Conservation (phyloP, 2,329 filamentous ascomycete genomes). For the Fusarium gaditjirri region DNA sequence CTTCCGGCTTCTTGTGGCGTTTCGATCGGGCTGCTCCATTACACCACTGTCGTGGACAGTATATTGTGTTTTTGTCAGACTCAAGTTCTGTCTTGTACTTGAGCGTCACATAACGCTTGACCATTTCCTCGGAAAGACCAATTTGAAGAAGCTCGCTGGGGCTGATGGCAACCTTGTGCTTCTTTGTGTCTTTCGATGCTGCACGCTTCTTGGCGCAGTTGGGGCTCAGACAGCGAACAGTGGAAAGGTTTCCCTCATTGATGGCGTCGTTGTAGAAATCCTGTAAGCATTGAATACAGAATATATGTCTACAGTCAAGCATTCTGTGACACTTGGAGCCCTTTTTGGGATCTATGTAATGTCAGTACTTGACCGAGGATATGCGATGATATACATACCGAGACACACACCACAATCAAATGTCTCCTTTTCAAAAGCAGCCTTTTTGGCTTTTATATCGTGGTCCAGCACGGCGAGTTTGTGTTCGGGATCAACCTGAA, state of each 20-base stretch:
- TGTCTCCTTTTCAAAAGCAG: slow-evolving; percentile 82
- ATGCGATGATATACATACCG: slow-evolving; percentile 53
- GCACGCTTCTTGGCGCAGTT: slow-evolving; percentile 76
- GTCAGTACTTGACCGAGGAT: not conserved
- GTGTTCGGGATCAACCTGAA: slow-evolving; percentile 65
- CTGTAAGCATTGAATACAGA: slow-evolving; percentile 86
- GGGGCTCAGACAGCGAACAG: slow-evolving; percentile 82
- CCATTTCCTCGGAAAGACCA: slow-evolving; percentile 74
- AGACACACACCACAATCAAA: slow-evolving; percentile 91
- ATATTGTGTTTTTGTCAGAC: slow-evolving; percentile 89
- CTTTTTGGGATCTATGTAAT: slow-evolving; percentile 81
- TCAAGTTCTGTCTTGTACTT: slow-evolving; percentile 95
- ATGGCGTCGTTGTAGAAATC: slow-evolving; percentile 94
- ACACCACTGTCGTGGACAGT: slow-evolving; percentile 93
- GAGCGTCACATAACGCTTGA: slow-evolving; percentile 87
- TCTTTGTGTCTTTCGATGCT: slow-evolving; percentile 54
- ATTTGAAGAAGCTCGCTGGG: slow-evolving; percentile 88
- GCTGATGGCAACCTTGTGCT: slow-evolving; percentile 75
- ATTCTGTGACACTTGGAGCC: slow-evolving; percentile 83
- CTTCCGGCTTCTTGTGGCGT: slow-evolving; percentile 76
- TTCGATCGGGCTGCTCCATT: slow-evolving; percentile 86
- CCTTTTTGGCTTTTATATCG: slow-evolving; percentile 77
- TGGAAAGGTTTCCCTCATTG: slow-evolving; percentile 80
- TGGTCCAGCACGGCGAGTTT: slow-evolving; percentile 82
- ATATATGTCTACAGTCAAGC: slow-evolving; percentile 87